Evolutionary conservation across 768 basidiomycete species (phyloP).

Genomic region (Leccinum broughii): DNA sequence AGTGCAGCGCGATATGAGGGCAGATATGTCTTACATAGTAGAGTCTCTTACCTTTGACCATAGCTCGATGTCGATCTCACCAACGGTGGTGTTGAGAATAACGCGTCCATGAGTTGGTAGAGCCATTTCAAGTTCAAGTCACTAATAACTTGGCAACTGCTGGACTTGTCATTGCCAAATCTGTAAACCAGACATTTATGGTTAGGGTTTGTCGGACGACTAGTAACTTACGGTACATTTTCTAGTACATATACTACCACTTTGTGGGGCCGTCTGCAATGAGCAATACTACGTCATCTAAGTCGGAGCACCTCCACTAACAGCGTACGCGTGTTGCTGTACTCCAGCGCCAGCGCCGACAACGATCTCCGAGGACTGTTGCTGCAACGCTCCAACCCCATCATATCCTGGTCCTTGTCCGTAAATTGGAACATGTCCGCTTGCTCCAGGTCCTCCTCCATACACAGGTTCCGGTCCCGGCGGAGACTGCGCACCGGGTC

Average conservation of each 20-base stretch:
- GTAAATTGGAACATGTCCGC: slow-evolving; percentile 19
- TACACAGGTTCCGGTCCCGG: slow-evolving; percentile 16
- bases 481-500: slow-evolving; percentile 16
- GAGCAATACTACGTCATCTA: slow-evolving; percentile 3
- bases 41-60: slow-evolving; percentile 78
- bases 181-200: slow-evolving; percentile 3
- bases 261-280: not conserved
- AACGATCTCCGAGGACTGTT: slow-evolving; percentile 34
- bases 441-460: slow-evolving; percentile 22
- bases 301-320: slow-evolving; percentile 19
- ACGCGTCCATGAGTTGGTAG: slow-evolving; percentile 86
- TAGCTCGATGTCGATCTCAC: slow-evolving; percentile 86
- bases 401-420: slow-evolving; percentile 26
- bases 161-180: not conserved
- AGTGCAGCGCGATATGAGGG: not conserved
- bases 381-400: slow-evolving; percentile 25
- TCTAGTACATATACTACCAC: not conserved
- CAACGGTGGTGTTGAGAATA: slow-evolving; percentile 84
- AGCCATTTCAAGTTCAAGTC: slow-evolving; percentile 51
- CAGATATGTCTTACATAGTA: not conserved
- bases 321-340: slow-evolving; percentile 26
- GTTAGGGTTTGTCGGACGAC: slow-evolving; percentile 23
- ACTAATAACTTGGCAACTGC: not conserved
- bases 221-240: not conserved
- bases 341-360: slow-evolving; percentile 23